These are phyloP conservation scores for Cylindrotheca closterium DNA, from an alignment of 108 stramenopile species.

Conservation along the genomic window DNA sequence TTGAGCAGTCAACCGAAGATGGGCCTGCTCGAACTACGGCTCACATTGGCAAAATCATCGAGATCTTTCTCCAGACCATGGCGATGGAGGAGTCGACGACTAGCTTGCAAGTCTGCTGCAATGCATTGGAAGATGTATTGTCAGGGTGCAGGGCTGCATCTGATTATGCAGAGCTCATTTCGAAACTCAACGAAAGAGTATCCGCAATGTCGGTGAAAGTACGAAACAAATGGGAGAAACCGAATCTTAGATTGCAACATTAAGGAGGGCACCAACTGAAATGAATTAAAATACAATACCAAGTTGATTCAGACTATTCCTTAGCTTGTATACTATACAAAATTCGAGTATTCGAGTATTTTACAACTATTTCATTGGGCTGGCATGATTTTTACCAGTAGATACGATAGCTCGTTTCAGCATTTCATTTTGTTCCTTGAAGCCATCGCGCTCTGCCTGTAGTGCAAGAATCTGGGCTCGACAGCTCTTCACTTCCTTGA, in stretches of 20 bases:
- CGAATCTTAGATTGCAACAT: neutral
- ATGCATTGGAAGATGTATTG: neutral
- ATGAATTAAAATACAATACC: too few relatives aligned
- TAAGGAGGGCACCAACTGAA: too few relatives aligned
- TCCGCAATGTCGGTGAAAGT: neutral
- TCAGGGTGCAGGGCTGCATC: neutral
- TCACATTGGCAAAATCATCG: conserved; percentile 5
- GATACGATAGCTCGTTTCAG: conserved; percentile 48
- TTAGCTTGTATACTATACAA: neutral
- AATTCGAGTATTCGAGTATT: neutral
- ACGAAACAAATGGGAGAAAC: neutral
- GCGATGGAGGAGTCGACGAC: neutral
- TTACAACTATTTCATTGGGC: conserved; percentile 2
- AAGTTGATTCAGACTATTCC: too few relatives aligned
- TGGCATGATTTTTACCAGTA: conserved; percentile 8
- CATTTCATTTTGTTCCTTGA: conserved; percentile 67
- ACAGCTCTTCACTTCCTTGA: conserved; percentile 86
- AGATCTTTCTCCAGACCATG: conserved; percentile 6
- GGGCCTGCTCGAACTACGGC: neutral
- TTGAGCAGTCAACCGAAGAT: too few relatives aligned
- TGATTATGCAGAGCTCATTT: neutral
- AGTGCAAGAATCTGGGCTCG: conserved; percentile 67
- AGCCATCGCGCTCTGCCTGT: conserved; percentile 80
- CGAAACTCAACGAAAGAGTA: neutral
- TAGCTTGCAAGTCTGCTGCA: neutral